Percentiles rank a stretch among this genome's conserved stretches.
Conservation (phyloP, 176 grass and related monocot genomes). For the Microstegium vimineum region DNA sequence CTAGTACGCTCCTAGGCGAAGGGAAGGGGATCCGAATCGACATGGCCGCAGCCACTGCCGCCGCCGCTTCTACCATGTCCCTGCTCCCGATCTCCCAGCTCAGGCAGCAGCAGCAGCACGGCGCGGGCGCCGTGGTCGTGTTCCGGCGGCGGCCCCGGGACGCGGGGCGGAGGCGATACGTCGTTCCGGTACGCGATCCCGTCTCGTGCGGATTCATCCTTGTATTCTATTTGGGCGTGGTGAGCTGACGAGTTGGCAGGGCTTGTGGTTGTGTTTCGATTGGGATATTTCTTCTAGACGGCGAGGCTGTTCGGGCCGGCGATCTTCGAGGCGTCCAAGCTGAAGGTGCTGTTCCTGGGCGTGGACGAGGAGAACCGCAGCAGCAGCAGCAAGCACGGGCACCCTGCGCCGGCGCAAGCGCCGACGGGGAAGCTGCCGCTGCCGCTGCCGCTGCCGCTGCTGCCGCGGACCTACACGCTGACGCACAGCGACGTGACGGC, state of each 20-base stretch:
- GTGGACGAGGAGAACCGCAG: slow-evolving; percentile 46
- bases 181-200: slow-evolving; percentile 44
- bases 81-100: slow-evolving; percentile 52
- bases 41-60: slow-evolving; percentile 29
- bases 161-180: slow-evolving; percentile 12
- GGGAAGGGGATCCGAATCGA: not conserved
- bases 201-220: not conserved
- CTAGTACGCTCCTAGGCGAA: not conserved
- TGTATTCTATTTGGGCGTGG: not conserved
- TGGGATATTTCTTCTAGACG: too few species aligned
- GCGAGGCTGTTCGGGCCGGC: slow-evolving; percentile 89
- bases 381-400: not conserved
- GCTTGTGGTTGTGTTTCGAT: not conserved
- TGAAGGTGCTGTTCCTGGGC: slow-evolving; percentile 89
- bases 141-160: not conserved
- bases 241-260: not conserved
- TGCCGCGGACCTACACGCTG: slow-evolving; percentile 85
- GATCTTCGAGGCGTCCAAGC: slow-evolving; percentile 95
- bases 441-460: slow-evolving; percentile 42
- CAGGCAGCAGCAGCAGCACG: slow-evolving; percentile 29
- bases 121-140: slow-evolving; percentile 19
- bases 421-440: too few species aligned
- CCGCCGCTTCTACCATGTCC: slow-evolving; percentile 45
- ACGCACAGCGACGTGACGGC: slow-evolving; percentile 97
- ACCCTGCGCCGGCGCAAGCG: not conserved